phyloP scores from a whole-genome alignment of 2,329 filamentous ascomycete species.

The Fusarium ramigenum region DNA sequence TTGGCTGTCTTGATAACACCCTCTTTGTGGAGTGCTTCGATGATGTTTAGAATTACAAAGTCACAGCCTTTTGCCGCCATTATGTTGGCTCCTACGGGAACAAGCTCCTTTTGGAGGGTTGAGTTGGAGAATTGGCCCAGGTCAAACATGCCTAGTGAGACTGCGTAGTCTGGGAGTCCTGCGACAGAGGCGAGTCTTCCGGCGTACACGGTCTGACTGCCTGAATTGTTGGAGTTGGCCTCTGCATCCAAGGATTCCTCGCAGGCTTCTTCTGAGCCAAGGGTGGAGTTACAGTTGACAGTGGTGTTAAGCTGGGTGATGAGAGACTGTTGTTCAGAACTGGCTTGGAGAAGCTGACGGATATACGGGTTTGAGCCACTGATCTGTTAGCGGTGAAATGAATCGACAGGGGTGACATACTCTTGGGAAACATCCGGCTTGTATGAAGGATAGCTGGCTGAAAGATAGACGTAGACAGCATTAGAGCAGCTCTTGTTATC shows the following conservation, averaged over 20 bases:
- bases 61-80: slow-evolving; percentile 16
- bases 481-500: slow-evolving; percentile 5
- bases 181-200: slow-evolving; percentile 12
- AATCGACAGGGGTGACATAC: neutral
- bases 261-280: slow-evolving; percentile 6
- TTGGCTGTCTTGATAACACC: slow-evolving; percentile 2
- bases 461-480: slow-evolving; percentile 14
- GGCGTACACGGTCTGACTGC: neutral
- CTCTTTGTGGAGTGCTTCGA: neutral
- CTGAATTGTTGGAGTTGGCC: accelerated
- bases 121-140: neutral
- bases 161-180: slow-evolving; percentile 16
- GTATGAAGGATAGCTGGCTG: neutral
- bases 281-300: slow-evolving; percentile 4
- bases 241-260: neutral
- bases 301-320: slow-evolving; percentile 2
- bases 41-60: slow-evolving; percentile 17
- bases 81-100: neutral
- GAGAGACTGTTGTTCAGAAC: accelerated
- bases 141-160: slow-evolving; percentile 16
- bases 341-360: accelerated
- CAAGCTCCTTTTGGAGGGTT: neutral
- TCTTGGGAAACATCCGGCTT: slow-evolving; percentile 20
- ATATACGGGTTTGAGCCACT: slow-evolving; percentile 13
- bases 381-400: neutral